phyloP scores from a whole-genome alignment of 2,329 filamentous ascomycete species.

The Penicillium freii region DNA sequence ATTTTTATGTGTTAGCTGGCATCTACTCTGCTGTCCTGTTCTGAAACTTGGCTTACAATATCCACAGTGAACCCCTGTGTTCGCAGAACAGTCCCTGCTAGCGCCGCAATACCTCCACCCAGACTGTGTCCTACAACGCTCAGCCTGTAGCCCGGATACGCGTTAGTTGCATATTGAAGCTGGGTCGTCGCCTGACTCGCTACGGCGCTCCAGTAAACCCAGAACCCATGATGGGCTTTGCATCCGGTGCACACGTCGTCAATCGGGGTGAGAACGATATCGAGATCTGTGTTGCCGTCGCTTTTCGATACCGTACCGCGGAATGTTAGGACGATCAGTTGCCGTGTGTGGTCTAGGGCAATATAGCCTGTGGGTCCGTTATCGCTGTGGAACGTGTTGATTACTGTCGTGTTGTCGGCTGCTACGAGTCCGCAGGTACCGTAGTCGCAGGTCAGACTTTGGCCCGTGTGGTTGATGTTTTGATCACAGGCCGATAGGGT shows the following conservation, averaged over 20 bases:
- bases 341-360: background rate
- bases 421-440: background rate
- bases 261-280: background rate
- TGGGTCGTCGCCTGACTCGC: background rate
- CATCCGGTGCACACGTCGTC: background rate
- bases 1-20: background rate
- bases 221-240: background rate
- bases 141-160: background rate
- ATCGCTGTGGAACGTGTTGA: background rate
- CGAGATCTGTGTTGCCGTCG: background rate
- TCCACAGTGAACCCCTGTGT: background rate
- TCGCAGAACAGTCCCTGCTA: background rate
- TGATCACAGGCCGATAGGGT: background rate
- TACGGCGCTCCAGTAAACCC: background rate
- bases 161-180: background rate
- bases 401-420: background rate
- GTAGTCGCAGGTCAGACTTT: background rate
- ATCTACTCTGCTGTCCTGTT: background rate
- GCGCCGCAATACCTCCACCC: background rate
- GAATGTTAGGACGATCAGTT: background rate
- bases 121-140: background rate
- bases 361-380: background rate
- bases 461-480: constrained; percentile 1
- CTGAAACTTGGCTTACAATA: background rate
- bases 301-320: background rate